Evolutionary conservation across 2,329 filamentous ascomycete genomes (phyloP), one percentile per base, ranked within the genome.

Genomic region (Neonectria sp.): DNA sequence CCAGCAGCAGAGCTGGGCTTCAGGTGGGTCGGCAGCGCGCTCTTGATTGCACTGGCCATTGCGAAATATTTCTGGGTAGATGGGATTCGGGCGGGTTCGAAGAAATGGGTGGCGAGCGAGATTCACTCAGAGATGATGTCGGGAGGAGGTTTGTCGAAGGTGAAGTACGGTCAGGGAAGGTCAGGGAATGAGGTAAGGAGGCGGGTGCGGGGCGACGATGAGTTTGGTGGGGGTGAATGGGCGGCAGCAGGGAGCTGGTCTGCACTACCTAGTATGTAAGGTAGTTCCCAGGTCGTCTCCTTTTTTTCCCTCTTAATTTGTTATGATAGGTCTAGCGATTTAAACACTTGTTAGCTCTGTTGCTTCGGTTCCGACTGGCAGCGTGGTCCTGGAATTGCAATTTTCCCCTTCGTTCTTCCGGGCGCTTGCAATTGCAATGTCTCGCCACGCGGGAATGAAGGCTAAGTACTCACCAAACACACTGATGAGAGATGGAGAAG

Each of bases 21-120:
- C 77, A 98, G 88, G 87, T 97, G 95, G 49, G 93, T 87, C 72
- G 95, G 94, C 76, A 98, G 86, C 71, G 93, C 93, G 83, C 89
- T 91, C 86, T 90, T 94, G 76, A 91, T 85, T 75, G 86, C 85
- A 78, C 89, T 87, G 72, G 93, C 91, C 92, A 95, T 95, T 77
- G 78, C 83, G 77, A 73, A 66, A 57, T 71, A 70, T 63, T 49
- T 37, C 58, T 57, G 67, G 60, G 58, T 63, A 56, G 53, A 61
- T 61, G 46, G 43, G 33, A 21, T 60, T 60, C 52, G 55, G 45
- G 40, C 37, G 52, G 46, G 40, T 48, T 71, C 35, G 49, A 68
- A 33, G 51, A 53, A 57, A 35, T 45, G 29, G 68, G 24, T 33
- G 48, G 51, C 8, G 29, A 53, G 51, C 52, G 43, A 60, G 52